These are phyloP conservation scores for Rachicladosporium sp. DNA, from an alignment of 2,329 filamentous ascomycete species.

Conservation along the genomic window DNA sequence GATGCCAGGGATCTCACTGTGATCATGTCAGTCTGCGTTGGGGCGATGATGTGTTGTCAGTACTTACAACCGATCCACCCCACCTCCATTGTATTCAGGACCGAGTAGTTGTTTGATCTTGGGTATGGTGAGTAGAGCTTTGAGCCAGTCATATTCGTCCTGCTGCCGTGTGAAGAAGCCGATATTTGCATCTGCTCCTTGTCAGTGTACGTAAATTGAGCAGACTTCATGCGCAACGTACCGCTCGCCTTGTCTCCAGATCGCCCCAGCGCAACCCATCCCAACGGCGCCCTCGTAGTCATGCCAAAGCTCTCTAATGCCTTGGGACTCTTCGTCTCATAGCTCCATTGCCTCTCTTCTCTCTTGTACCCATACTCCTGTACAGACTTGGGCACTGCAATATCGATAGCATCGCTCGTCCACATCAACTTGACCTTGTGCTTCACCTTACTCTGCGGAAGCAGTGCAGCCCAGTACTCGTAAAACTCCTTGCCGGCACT, in stretches of 20 bases:
- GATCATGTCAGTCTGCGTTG: no score
- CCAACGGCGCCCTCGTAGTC: slow-evolving; percentile 26
- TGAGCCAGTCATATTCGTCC: slow-evolving; percentile 24
- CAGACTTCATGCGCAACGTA: not conserved
- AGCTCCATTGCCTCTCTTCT: slow-evolving; percentile 25
- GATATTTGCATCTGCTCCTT: slow-evolving; percentile 18
- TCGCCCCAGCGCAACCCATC: slow-evolving; percentile 24
- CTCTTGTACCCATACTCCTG: slow-evolving; percentile 7
- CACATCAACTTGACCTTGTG: slow-evolving; percentile 19
- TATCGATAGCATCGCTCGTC: slow-evolving; percentile 20
- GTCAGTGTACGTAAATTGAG: no score
- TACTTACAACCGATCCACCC: slow-evolving; percentile 21
- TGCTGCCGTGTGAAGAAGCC: slow-evolving; percentile 29
- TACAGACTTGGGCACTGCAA: slow-evolving; percentile 19
- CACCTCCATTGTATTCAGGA: slow-evolving; percentile 23
- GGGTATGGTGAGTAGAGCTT: slow-evolving; percentile 14
- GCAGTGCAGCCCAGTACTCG: slow-evolving; percentile 30
- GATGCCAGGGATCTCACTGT: slow-evolving; percentile 19
- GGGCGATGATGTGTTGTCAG: no score
- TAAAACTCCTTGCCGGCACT: slow-evolving; percentile 28
- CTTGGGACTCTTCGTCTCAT: slow-evolving; percentile 11
- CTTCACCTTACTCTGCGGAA: slow-evolving; percentile 18
- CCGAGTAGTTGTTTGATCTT: slow-evolving; percentile 18
- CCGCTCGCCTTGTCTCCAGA: slow-evolving; percentile 21
- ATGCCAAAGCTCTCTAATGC: slow-evolving; percentile 20